Base-by-base conservation (phyloP, 176 grass and related monocot genomes). In the Cymbopogon citratus region DNA sequence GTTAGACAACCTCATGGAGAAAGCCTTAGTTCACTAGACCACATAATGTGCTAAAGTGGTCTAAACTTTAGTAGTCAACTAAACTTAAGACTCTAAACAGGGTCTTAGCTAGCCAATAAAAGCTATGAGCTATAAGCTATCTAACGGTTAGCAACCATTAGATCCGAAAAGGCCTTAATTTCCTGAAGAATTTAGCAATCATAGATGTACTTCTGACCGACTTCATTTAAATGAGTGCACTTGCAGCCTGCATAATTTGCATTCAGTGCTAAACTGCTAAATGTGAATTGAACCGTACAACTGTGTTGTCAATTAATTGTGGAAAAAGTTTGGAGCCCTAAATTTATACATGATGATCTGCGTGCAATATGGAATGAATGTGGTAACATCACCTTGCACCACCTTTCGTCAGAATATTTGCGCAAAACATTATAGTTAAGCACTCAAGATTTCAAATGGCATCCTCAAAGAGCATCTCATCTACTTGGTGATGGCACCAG, bases 311-410 rank as follows among this genome's bases (percentile, higher is more conserved):
- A 60, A 60, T 12, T 60, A 25, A 59, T 25, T 71, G 63, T 36
- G 9, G 45, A 39, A 88, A 84, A 74, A 59, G 23, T 75, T 80
- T 18, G 9, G 26, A 35, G 21, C 8, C 12, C 18, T 23, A 65
- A 66, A 71, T 48, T 56, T 65, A 21, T 76, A 49, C 21, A 41
- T 51, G 29, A 80, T n/a, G 14, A 62, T 79, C 39, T 28, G 56
- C 25, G 1, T 61, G 28, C n/a, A 73, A 15, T 18, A 61, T 19
- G 48, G 23, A 59, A 49, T 78, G 59, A 41, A 78, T 78, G 56
- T 82, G 66, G 66, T 54, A 27, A 33, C 38, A 63, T 68, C 52
- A 74, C 77, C 71, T 82, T 63, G 40, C 24, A 75, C 66, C 45
- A 73, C 16, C 71, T 54, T 81, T 25, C 8, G 2, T 34, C 71